A percentile compares a stretch with the other conserved stretches of the same genome.
phyloP scores from a whole-genome alignment of 139 green algal species.

The Coccomyxa sp. region DNA sequence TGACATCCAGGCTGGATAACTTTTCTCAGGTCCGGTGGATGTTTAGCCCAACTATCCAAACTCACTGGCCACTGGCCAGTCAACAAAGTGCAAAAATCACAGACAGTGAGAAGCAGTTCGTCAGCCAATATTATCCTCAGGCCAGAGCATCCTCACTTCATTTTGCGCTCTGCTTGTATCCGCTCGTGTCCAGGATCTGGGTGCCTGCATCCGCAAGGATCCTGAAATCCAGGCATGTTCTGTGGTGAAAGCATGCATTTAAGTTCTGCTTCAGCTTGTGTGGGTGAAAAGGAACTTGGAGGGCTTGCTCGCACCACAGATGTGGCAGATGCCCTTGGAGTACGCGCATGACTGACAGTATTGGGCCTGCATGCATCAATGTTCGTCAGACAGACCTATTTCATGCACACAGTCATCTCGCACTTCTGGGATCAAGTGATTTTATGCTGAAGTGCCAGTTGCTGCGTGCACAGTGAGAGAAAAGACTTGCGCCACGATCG shows the following conservation, averaged over 20 bases:
- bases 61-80: no score
- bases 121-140: no score
- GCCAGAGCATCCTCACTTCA: background rate
- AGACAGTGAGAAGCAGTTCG: no score
- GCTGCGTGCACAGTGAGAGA: no score
- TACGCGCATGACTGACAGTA: conserved; percentile 77
- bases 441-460: no score
- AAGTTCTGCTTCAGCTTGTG: background rate
- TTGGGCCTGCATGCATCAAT: conserved; percentile 9
- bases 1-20: no score
- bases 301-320: conserved; percentile 52
- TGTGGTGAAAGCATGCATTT: background rate
- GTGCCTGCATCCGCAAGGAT: conserved; percentile 14
- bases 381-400: no score
- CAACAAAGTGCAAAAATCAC: background rate
- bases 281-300: background rate
- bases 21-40: no score
- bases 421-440: no score
- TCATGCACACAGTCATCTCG: no score
- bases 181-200: conserved; percentile 53
- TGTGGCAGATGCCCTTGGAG: conserved; percentile 52
- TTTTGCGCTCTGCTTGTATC: conserved; percentile 49
- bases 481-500: no score
- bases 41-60: no score
- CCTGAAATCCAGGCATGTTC: background rate